Evolutionary conservation across 2,329 filamentous ascomycete genomes (phyloP), one percentile per base, ranked within the genome.

Genomic region (Microdochium trichocladiopsis): DNA sequence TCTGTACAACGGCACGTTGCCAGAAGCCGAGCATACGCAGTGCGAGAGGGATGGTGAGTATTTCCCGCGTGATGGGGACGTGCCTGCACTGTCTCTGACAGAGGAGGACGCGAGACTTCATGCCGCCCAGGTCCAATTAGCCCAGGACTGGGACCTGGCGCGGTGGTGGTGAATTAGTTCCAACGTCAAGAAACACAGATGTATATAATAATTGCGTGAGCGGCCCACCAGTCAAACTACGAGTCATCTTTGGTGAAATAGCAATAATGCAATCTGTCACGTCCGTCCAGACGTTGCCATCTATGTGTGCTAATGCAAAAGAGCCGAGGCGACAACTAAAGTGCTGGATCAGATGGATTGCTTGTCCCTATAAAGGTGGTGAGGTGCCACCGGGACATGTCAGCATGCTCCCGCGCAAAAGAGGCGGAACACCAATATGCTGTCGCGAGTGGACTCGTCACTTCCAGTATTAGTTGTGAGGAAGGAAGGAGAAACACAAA

Each of bases 391-490:
- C 77, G 71, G 73, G 72, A 81, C 82, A 86, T 84, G 56, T 84
- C 81, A 80, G 72, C 82, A 84, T 76, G 72, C 73, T 74, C 74
- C 77, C 74, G 72, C 69, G 67, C 64, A 8, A 22, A 41, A 69
- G 61, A 72, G 69, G 73, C 71, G 72, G 74, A 76, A 73, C 68
- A 63, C 69, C 69, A 72, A 72, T 84, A 69, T 72, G 69, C 72
- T 78, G 75, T 66, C 69, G 72, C 66, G 77, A 78, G 79, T 81
- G 78, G 75, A 75, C 84, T 88, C 87, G 80, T 91, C 86, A 86
- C 77, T 68, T 82, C 84, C 86, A 84, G 80, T 82, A 82, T 90
- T 90, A 86, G 90, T 89, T 83, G 71, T 82, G 70, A 67, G 72
- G 76, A 79, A 72, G 68, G 72, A 71, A 74, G 69, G 59, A 61